These are phyloP conservation scores for Sambucus nigra DNA, from an alignment of 129 eudicot species.

Conservation along the genomic window DNA sequence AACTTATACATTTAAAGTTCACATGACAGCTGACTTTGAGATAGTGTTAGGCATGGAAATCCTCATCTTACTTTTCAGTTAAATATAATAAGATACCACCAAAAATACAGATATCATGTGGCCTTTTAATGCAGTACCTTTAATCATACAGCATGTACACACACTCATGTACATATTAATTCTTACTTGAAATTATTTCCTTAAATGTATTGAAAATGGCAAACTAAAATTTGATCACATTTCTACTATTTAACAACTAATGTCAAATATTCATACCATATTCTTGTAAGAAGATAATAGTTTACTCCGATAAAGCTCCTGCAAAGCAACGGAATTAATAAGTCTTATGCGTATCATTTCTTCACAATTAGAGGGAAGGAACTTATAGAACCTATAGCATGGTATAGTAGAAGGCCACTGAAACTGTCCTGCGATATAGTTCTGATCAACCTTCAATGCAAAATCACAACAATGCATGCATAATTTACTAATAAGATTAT, in stretches of 20 bases:
- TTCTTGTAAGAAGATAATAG: constrained; percentile 70
- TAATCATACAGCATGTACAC: neutral
- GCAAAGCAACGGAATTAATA: constrained; percentile 4
- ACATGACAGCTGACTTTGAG: too few relatives aligned
- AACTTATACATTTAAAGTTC: too few relatives aligned
- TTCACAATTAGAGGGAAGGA: neutral
- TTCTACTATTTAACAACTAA: neutral
- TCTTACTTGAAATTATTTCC: constrained; percentile 9
- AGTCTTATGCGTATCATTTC: neutral
- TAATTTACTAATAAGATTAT: neutral
- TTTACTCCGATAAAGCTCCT: constrained; percentile 48
- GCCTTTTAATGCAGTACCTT: neutral
- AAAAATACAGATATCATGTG: neutral
- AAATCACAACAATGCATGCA: neutral
- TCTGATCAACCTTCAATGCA: neutral
- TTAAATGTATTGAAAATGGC: neutral
- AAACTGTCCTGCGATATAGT: too few relatives aligned
- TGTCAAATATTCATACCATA: constrained; percentile 40
- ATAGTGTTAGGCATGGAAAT: too few relatives aligned
- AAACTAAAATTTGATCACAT: neutral
- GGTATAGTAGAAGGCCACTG: too few relatives aligned
- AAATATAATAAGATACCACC: too few relatives aligned
- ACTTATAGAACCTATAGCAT: too few relatives aligned
- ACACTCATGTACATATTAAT: constrained; percentile 3
- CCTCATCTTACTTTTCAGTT: too few relatives aligned